A percentile compares a stretch with the other conserved stretches of the same genome.
phyloP scores from a whole-genome alignment of 2,329 filamentous ascomycete species.

The Cordyceps fumosorosea region DNA sequence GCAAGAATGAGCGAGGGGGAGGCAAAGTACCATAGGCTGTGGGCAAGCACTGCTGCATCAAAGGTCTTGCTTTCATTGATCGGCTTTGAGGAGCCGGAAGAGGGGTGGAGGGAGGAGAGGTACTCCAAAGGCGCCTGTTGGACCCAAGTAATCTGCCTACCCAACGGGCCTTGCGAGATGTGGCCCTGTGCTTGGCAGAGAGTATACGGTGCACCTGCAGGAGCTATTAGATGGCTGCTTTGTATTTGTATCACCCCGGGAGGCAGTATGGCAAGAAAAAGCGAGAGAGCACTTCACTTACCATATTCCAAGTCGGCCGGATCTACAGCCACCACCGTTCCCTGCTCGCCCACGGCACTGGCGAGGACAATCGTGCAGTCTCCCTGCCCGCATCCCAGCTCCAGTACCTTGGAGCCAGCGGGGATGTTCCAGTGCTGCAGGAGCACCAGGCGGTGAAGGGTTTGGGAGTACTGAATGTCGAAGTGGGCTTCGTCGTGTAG shows the following conservation, averaged over 20 bases:
- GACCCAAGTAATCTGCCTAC: slow-evolving; percentile 8
- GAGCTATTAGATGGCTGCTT: not conserved
- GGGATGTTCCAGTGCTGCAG: slow-evolving; percentile 25
- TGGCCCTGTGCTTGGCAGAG: slow-evolving; percentile 15
- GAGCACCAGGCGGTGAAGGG: slow-evolving; percentile 26
- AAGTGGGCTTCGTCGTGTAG: slow-evolving; percentile 11
- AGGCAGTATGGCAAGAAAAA: not conserved
- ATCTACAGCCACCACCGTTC: slow-evolving; percentile 41
- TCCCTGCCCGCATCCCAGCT: slow-evolving; percentile 51
- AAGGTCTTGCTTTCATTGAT: too few relatives aligned
- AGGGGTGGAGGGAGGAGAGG: not conserved
- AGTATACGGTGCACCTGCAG: slow-evolving; percentile 14
- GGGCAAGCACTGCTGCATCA: slow-evolving; percentile 13
- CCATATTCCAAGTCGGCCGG: slow-evolving; percentile 41
- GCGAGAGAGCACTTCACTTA: slow-evolving; percentile 6
- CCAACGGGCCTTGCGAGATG: slow-evolving; percentile 14
- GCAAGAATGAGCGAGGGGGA: slow-evolving; percentile 12
- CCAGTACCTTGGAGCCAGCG: slow-evolving; percentile 36
- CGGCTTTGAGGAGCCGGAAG: not conserved
- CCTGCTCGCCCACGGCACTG: slow-evolving; percentile 31
- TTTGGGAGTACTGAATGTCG: slow-evolving; percentile 12
- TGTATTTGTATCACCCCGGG: not conserved
- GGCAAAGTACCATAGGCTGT: slow-evolving; percentile 15
- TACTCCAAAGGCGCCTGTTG: not conserved
- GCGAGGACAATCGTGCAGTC: slow-evolving; percentile 46